phyloP scores from a whole-genome alignment of 805 yeast genomes.

The Myxozyma kluyveri region DNA sequence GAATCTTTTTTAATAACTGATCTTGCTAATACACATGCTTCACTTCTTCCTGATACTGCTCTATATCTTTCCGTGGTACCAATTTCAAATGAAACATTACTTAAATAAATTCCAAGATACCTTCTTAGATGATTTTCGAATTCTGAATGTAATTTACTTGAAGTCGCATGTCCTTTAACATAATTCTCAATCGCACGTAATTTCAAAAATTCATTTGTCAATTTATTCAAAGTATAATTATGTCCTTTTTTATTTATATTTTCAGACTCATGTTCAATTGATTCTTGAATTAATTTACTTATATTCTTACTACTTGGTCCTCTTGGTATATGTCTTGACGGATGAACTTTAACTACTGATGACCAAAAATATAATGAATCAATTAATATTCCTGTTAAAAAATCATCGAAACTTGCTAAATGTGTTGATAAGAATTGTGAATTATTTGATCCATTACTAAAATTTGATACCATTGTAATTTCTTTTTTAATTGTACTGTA shows the following conservation, averaged over 20 bases:
- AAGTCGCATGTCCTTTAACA: slow-evolving; percentile 6
- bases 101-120: slow-evolving; percentile 41
- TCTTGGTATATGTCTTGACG: slow-evolving; percentile 17
- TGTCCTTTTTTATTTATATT: background rate
- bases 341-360: slow-evolving; percentile 24
- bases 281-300: slow-evolving; percentile 5
- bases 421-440: slow-evolving; percentile 20
- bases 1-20: slow-evolving; percentile 36
- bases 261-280: background rate
- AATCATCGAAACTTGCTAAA: slow-evolving; percentile 24
- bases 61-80: slow-evolving; percentile 46
- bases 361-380: slow-evolving; percentile 25
- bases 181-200: slow-evolving; percentile 13
- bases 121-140: slow-evolving; percentile 42
- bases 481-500: too few species aligned
- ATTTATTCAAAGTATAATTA: background rate
- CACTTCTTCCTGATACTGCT: slow-evolving; percentile 34
- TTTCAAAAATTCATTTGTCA: slow-evolving; percentile 9
- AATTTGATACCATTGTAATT: too few species aligned
- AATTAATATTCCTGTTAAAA: slow-evolving; percentile 20
- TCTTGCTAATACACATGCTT: slow-evolving; percentile 45
- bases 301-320: slow-evolving; percentile 13
- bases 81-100: slow-evolving; percentile 45
- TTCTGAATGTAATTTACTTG: slow-evolving; percentile 30
- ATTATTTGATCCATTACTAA: too few species aligned